Conservation (phyloP, 345 rosid genomes). For the Gossypioides kirkii region DNA sequence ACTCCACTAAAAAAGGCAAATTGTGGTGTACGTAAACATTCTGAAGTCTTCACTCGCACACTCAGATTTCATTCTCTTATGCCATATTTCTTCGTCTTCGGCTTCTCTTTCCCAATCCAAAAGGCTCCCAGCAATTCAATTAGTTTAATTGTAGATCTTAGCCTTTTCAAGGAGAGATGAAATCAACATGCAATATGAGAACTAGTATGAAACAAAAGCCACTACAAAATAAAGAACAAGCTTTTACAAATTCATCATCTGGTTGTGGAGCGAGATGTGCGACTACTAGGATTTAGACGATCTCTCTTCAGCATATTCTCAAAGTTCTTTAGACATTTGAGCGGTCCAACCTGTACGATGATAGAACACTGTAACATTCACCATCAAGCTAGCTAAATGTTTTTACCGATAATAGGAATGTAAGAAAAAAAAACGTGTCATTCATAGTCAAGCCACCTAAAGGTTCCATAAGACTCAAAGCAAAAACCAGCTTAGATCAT, state of each 20-base stretch:
- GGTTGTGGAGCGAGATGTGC: conserved; percentile 43
- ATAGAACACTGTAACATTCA: not conserved
- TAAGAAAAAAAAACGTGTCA: not conserved
- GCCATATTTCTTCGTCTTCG: not conserved
- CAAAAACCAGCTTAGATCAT: not conserved
- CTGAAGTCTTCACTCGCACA: not conserved
- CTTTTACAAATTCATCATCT: conserved; percentile 25
- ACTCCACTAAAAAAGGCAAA: not conserved
- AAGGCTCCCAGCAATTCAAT: not conserved
- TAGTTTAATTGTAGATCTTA: not conserved
- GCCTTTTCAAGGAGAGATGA: not conserved
- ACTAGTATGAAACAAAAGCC: not conserved
- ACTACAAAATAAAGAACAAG: not conserved
- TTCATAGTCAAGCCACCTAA: not conserved
- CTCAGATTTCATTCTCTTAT: not conserved
- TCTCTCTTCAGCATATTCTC: conserved; percentile 40
- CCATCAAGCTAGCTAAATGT: not conserved
- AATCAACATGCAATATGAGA: not conserved
- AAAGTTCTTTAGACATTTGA: conserved; percentile 46
- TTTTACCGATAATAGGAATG: not conserved
- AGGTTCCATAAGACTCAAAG: not conserved
- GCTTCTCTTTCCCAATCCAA: not conserved
- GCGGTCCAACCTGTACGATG: conserved; percentile 37
- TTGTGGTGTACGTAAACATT: not conserved
- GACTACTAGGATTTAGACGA: conserved; percentile 47